phyloP scores from a whole-genome alignment of 352 stramenopile species.

The Pythium aquatile region DNA sequence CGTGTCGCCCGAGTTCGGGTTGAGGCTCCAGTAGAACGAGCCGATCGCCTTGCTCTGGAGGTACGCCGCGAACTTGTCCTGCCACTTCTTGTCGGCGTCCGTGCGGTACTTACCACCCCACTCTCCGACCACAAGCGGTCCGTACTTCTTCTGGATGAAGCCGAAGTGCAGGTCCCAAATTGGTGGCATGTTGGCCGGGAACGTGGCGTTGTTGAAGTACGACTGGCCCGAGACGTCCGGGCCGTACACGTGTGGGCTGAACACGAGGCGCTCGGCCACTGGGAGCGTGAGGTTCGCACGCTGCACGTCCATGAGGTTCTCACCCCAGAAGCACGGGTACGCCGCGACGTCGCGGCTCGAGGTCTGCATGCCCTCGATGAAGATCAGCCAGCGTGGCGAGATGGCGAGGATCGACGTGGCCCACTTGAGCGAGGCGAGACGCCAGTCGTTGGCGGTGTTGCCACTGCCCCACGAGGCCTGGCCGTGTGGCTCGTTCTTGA shows the following conservation, averaged over 20 bases:
- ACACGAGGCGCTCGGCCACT: conserved; percentile 45
- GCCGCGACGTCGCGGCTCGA: conserved; percentile 27
- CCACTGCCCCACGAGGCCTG: conserved; percentile 43
- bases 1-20: conserved; percentile 64
- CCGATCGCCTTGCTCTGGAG: conserved; percentile 27
- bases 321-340: conserved; percentile 50
- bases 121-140: conserved; percentile 53
- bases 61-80: conserved; percentile 48
- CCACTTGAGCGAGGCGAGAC: conserved; percentile 34
- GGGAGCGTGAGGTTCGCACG: conserved; percentile 26
- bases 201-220: conserved; percentile 41
- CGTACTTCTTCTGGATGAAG: conserved; percentile 29
- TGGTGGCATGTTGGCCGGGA: conserved; percentile 42
- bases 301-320: conserved; percentile 38
- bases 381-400: conserved; percentile 48
- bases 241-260: conserved; percentile 47
- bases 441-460: conserved; percentile 46
- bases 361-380: conserved; percentile 49
- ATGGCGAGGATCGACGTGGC: conserved; percentile 28
- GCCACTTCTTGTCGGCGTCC: conserved; percentile 43
- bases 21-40: conserved; percentile 67
- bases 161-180: conserved; percentile 66
- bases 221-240: conserved; percentile 40
- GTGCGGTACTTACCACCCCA: conserved; percentile 48
- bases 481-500: conserved; percentile 63